Conservation (phyloP, 202 grass and related monocot species). For the Bolboschoenoplectus hybrid region DNA sequence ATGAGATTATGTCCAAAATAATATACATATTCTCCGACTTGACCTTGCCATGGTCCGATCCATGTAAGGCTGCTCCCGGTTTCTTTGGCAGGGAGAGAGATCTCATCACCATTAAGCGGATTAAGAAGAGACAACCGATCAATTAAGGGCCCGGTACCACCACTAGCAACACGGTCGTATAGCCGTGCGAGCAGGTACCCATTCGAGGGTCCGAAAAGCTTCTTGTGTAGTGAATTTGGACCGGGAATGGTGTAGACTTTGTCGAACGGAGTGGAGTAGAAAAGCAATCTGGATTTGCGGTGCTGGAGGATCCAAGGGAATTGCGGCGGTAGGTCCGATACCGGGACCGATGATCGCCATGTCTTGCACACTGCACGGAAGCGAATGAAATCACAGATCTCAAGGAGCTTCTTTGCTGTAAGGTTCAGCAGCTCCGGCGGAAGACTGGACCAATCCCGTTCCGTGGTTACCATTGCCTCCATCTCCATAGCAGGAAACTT, state of each 20-base stretch:
- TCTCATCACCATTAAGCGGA: neutral
- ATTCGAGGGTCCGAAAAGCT: neutral
- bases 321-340: neutral
- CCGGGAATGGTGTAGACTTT: neutral
- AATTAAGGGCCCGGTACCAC: too few relatives aligned
- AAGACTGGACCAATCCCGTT: neutral
- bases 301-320: slow-evolving; percentile 9
- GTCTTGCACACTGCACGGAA: slow-evolving; percentile 1
- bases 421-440: slow-evolving; percentile 1
- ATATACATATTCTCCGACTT: neutral
- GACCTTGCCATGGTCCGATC: neutral
- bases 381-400: neutral
- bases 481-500: too few relatives aligned
- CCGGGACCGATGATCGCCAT: neutral
- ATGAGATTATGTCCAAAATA: neutral
- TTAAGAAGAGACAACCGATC: neutral
- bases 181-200: neutral
- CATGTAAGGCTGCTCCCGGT: neutral
- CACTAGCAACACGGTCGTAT: too few relatives aligned
- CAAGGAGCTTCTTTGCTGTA: neutral
- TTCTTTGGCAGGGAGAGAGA: neutral
- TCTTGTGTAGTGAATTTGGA: neutral
- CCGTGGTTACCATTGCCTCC: too few relatives aligned
- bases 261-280: neutral
- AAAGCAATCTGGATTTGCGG: neutral